A percentile compares a stretch with the other conserved stretches of the same genome.
phyloP scores from a whole-genome alignment of 1,139 yeast genomes.

The Meyerozyma smithsonii region DNA sequence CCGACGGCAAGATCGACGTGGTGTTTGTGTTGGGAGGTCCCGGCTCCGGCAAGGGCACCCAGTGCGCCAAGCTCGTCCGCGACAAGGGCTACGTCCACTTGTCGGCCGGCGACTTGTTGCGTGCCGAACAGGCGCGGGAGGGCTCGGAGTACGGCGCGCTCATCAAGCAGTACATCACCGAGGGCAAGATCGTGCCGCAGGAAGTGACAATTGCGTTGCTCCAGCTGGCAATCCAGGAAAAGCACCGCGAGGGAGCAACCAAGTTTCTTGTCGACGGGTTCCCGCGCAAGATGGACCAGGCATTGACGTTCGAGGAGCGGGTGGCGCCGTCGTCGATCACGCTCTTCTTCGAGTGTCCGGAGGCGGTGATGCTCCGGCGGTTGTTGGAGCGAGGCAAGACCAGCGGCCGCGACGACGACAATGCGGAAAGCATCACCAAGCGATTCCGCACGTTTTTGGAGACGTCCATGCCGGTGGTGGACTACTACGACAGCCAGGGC shows the following conservation, averaged over 20 bases:
- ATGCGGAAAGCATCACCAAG: conserved; percentile 83
- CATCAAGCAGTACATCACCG: conserved; percentile 77
- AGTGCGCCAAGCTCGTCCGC: conserved; percentile 77
- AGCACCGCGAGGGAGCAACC: conserved; percentile 43
- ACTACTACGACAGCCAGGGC: conserved; percentile 68
- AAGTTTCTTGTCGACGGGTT: conserved; percentile 88
- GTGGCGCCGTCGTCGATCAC: conserved; percentile 76
- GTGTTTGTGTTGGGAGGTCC: conserved; percentile 88
- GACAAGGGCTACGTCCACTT: conserved; percentile 83
- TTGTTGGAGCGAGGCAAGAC: conserved; percentile 90
- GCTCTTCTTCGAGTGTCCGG: conserved; percentile 92
- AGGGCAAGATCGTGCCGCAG: conserved; percentile 92
- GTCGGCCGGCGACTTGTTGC: conserved; percentile 89
- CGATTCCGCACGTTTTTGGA: conserved; percentile 83
- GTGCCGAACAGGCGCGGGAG: conserved; percentile 83
- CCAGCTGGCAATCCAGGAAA: conserved; percentile 68
- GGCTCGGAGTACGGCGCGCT: conserved; percentile 84
- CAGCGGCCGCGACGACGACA: conserved; percentile 91
- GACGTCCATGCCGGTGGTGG: conserved; percentile 93
- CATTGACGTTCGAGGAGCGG: conserved; percentile 78
- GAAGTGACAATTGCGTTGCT: conserved; percentile 86
- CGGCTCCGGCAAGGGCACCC: conserved; percentile 97
- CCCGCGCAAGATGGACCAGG: conserved; percentile 99
- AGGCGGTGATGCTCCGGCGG: conserved; percentile 78
- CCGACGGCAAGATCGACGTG: conserved; percentile 64